A percentile compares a stretch with the other conserved stretches of the same genome.
Evolutionary conservation across 208 protist genomes (phyloP).

Genomic region (Trypanosoma avium): DNA sequence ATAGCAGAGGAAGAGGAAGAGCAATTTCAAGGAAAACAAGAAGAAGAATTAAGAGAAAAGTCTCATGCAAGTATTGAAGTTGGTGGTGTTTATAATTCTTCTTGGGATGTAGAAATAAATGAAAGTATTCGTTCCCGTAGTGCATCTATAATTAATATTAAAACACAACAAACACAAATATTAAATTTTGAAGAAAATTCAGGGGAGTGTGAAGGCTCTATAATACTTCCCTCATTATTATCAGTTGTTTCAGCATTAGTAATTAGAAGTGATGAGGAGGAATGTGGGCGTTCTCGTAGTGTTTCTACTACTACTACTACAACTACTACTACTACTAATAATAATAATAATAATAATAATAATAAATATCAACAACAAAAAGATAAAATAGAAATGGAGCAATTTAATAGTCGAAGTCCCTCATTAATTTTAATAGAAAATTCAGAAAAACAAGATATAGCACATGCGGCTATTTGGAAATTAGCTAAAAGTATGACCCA

Average conservation of each 20-base stretch:
- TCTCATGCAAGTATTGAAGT: no score
- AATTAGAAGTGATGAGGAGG: neutral
- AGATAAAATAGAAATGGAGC: neutral
- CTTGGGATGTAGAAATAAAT: no score
- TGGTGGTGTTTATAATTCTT: no score
- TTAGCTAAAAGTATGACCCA: slow-evolving; percentile 36
- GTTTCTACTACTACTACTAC: no score
- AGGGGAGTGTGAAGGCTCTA: neutral
- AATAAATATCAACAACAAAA: neutral
- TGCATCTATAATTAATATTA: no score
- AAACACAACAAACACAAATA: neutral
- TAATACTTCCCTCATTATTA: neutral
- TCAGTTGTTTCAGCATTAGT: neutral
- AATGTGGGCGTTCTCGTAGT: neutral
- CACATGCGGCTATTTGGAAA: slow-evolving; percentile 12
- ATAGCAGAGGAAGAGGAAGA: no score
- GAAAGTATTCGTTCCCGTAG: no score
- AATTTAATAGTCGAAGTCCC: neutral
- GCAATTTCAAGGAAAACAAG: no score
- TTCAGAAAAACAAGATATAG: neutral
- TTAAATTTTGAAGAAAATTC: neutral
- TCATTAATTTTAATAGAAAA: neutral
- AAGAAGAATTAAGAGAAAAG: no score
- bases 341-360: no score
- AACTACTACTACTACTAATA: no score